A percentile compares a stretch with the other conserved stretches of the same genome.
phyloP scores from a whole-genome alignment of 306 rosid species.

The Lablab purpureus region DNA sequence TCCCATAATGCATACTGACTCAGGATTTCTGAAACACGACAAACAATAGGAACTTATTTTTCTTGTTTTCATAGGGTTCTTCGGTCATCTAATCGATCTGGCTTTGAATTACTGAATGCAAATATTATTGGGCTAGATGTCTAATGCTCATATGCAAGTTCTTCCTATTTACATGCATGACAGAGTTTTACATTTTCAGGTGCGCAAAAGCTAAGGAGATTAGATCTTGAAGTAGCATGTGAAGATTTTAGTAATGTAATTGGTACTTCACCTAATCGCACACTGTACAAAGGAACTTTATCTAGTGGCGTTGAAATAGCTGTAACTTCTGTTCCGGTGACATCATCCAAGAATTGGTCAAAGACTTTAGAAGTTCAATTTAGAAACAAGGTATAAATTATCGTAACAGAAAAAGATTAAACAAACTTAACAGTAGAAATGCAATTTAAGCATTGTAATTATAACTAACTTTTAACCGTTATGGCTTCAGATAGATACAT shows the following conservation, averaged over 20 bases:
- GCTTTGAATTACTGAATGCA: not conserved
- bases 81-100: conserved; percentile 16
- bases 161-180: conserved; percentile 32
- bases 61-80: conserved; percentile 3
- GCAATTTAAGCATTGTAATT: conserved; percentile 20
- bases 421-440: not conserved
- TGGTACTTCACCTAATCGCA: conserved; percentile 73
- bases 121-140: not conserved
- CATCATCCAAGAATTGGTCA: conserved; percentile 69
- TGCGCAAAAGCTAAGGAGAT: conserved; percentile 80
- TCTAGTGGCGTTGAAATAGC: conserved; percentile 95
- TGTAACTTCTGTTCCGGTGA: conserved; percentile 64
- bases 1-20: not conserved
- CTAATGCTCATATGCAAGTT: conserved; percentile 8
- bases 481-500: conserved; percentile 66
- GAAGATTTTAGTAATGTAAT: conserved; percentile 98
- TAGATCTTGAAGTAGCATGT: conserved; percentile 86
- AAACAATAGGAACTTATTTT: conserved; percentile 4
- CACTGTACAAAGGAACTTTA: conserved; percentile 91
- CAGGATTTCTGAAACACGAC: conserved; percentile 19
- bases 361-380: conserved; percentile 71
- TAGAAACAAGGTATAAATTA: conserved; percentile 81
- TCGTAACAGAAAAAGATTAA: not conserved
- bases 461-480: conserved; percentile 41
- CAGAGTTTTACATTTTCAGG: conserved; percentile 56